Base-by-base conservation (phyloP, 140 eudicot species). In the Anethum foeniculum region DNA sequence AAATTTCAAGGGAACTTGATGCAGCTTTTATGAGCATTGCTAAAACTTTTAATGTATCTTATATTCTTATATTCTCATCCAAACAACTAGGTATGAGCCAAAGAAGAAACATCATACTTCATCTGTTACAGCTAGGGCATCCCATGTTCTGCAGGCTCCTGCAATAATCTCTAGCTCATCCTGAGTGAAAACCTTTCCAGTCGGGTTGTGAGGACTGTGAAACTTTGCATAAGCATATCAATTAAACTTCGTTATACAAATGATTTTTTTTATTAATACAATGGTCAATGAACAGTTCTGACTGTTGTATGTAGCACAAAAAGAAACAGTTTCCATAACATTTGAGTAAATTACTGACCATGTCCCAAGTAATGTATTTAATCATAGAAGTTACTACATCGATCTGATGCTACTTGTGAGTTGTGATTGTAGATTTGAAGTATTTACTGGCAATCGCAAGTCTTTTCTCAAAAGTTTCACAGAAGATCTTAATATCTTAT, bases 141-240 rank as follows among this genome's bases (percentile, higher is more conserved):
- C 97, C 85, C 82, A 78, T 82, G 89, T 81, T 82, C 77, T 80
- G 97, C 99, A 95, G 84, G 84, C 93, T 86, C 80, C 97, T 54
- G 97, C 97, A 83, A 93, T 90, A 75, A 85, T 85, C 90, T 88
- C 89, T 64, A 95, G 95, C 91, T 93, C 99, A 56, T 86, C 89
- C 90, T 80, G 82, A 85, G 86, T 82, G 82, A 90, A 95, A 85
- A 92, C 96, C 87, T 95, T 95, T 80, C 99, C 99, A 16, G 98
- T 95, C 62, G 98, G 99, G 85, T 95, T 95, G 85, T 95, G 99
- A 86, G 99, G 99, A 86, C 99, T 95, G 96, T 83, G 87, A 58
- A 83, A 86, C 72, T 72, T 77, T 76, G 81, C 77, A 79, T 85
- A 71, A 90, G 86, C 76, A 85, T 3, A 76, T 32, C 77, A 73